Evolutionary conservation across 1,284 basidiomycete species (phyloP).

Genomic region (Trichosporon faecale): DNA sequence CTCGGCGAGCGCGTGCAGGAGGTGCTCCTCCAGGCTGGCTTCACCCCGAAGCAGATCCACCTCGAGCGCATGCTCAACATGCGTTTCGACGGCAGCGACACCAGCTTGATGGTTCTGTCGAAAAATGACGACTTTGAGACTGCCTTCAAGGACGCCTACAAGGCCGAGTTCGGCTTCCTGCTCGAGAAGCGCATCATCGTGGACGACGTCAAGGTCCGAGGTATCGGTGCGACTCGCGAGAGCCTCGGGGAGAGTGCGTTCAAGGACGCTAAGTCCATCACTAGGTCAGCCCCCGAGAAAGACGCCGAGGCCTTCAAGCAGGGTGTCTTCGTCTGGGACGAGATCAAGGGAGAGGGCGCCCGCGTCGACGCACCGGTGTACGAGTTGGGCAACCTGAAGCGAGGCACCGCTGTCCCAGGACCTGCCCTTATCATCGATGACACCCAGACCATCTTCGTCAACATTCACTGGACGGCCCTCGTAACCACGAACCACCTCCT

Average conservation of each 20-base stretch:
- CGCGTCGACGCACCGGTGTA: conserved; percentile 71
- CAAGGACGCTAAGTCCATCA: conserved; percentile 58
- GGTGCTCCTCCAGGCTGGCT: conserved; percentile 75
- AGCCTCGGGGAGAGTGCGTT: conserved; percentile 76
- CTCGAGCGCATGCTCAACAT: conserved; percentile 84
- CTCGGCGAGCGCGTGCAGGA: conserved; percentile 62
- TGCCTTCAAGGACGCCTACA: conserved; percentile 74
- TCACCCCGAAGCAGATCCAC: conserved; percentile 65
- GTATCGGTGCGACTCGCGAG: conserved; percentile 84
- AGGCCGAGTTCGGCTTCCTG: conserved; percentile 86
- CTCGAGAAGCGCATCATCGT: conserved; percentile 77
- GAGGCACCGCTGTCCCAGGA: conserved; percentile 64
- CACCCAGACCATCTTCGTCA: conserved; percentile 46
- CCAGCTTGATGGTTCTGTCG: conserved; percentile 75
- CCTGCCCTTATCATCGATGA: conserved; percentile 44
- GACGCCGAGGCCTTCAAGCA: conserved; percentile 44
- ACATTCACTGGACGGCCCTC: conserved; percentile 39
- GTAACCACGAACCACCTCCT: conserved; percentile 21
- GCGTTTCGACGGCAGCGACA: conserved; percentile 79
- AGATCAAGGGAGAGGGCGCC: background rate
- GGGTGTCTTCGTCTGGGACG: conserved; percentile 33
- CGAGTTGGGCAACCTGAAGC: conserved; percentile 62
- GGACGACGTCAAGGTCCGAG: conserved; percentile 81
- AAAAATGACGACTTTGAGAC: conserved; percentile 66
- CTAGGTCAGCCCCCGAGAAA: conserved; percentile 31